Conservation (phyloP, 164 flowering plant genomes). For the Santalum album region DNA sequence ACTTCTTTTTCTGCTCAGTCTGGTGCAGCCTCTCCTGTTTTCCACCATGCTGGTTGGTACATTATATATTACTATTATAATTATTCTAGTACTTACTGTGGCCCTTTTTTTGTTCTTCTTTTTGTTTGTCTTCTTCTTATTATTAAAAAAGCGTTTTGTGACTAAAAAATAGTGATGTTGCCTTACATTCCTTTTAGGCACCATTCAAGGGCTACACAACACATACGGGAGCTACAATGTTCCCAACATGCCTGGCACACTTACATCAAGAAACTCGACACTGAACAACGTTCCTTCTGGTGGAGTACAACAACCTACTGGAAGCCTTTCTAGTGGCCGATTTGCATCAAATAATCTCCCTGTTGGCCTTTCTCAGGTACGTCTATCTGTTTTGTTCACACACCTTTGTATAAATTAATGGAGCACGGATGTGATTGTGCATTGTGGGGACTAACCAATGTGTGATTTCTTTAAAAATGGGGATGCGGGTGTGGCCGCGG, state of each 20-base stretch:
- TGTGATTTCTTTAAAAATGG: too few species aligned
- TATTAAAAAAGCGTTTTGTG: too few species aligned
- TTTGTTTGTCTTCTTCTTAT: slow-evolving; percentile 1
- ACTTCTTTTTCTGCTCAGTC: slow-evolving; percentile 71
- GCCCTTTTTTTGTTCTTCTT: not conserved
- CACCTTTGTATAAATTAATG: not conserved
- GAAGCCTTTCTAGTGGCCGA: slow-evolving; percentile 73
- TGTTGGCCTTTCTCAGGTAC: slow-evolving; percentile 77
- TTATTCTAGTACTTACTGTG: not conserved
- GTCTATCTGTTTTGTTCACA: not conserved
- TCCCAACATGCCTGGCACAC: slow-evolving; percentile 57
- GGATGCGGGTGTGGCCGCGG: too few species aligned
- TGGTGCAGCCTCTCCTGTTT: slow-evolving; percentile 60
- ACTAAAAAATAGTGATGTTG: too few species aligned
- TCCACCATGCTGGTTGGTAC: slow-evolving; percentile 60
- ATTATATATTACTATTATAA: not conserved
- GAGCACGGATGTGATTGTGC: too few species aligned
- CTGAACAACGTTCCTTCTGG: slow-evolving; percentile 53
- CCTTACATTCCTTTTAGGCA: slow-evolving; percentile 23
- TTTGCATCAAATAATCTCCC: slow-evolving; percentile 76
- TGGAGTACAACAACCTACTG: slow-evolving; percentile 72
- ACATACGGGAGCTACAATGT: slow-evolving; percentile 74
- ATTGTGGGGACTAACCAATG: too few species aligned
- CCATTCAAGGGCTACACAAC: slow-evolving; percentile 63
- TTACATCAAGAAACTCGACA: slow-evolving; percentile 63